These are phyloP conservation scores for Mortierella sp. DNA, from an alignment of 371 early-diverging fungal species.

Conservation along the genomic window DNA sequence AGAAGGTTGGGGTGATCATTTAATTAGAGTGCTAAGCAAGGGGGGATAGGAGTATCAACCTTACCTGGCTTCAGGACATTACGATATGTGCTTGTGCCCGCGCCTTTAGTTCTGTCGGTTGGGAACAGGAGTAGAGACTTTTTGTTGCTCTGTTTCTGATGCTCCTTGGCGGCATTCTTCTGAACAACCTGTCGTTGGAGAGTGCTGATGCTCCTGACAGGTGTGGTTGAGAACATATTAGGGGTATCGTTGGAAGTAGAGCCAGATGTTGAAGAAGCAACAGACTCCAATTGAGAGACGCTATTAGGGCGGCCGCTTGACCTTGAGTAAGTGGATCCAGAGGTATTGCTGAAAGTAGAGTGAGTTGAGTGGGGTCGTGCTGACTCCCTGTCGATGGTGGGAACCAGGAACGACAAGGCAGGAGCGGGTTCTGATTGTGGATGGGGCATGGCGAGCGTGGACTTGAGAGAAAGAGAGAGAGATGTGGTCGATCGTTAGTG, in stretches of 20 bases:
- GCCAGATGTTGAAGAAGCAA: constrained; percentile 1
- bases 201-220: not conserved
- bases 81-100: constrained; percentile 2
- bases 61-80: constrained; percentile 35
- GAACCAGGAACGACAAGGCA: too few relatives aligned
- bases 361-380: not conserved
- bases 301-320: not conserved
- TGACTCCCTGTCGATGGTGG: not conserved
- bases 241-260: constrained; percentile 4
- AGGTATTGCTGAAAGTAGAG: not conserved
- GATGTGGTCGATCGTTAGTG: too few relatives aligned
- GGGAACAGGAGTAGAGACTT: constrained; percentile 38
- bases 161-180: constrained; percentile 12
- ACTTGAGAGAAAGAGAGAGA: too few relatives aligned
- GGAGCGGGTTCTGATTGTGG: not conserved
- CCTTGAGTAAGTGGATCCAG: not conserved
- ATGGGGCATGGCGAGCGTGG: too few relatives aligned
- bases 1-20: too few relatives aligned
- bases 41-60: constrained; percentile 5
- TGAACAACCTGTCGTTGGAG: constrained; percentile 14
- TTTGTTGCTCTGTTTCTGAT: constrained; percentile 24
- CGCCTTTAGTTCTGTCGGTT: constrained; percentile 35
- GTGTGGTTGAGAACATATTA: not conserved
- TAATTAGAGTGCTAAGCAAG: not conserved
- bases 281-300: not conserved